phyloP scores from a whole-genome alignment of 352 stramenopile species.

The Blastocystis sp. region DNA sequence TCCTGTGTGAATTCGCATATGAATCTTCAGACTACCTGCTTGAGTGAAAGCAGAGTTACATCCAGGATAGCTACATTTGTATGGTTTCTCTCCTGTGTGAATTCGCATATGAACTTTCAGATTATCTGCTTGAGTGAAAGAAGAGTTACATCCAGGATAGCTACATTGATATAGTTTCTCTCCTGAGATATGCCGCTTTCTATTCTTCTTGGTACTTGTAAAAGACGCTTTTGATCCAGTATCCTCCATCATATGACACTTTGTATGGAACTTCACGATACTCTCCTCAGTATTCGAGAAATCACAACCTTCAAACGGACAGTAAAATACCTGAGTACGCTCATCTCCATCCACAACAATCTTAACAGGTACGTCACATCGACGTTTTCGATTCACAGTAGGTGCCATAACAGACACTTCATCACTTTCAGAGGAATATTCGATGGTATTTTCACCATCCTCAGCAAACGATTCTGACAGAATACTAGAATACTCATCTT shows the following conservation, averaged over 20 bases:
- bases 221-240: too few species aligned
- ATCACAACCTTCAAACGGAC: neutral
- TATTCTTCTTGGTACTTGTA: too few species aligned
- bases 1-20: slow-evolving; percentile 62
- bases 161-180: neutral
- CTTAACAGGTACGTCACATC: neutral
- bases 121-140: neutral
- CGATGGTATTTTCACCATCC: neutral
- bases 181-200: too few species aligned
- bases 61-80: slow-evolving; percentile 26
- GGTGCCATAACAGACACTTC: too few species aligned
- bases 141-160: neutral
- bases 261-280: neutral
- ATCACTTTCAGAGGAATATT: neutral
- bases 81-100: slow-evolving; percentile 59
- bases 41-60: slow-evolving; percentile 58
- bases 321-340: neutral
- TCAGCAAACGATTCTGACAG: slow-evolving; percentile 21
- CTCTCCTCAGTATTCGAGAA: neutral
- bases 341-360: neutral
- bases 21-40: slow-evolving; percentile 63
- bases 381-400: too few species aligned
- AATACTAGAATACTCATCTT: neutral
- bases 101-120: slow-evolving; percentile 40
- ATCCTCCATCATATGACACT: neutral